phyloP scores from a whole-genome alignment of 83 land plant species.

The Picea engelmannii region DNA sequence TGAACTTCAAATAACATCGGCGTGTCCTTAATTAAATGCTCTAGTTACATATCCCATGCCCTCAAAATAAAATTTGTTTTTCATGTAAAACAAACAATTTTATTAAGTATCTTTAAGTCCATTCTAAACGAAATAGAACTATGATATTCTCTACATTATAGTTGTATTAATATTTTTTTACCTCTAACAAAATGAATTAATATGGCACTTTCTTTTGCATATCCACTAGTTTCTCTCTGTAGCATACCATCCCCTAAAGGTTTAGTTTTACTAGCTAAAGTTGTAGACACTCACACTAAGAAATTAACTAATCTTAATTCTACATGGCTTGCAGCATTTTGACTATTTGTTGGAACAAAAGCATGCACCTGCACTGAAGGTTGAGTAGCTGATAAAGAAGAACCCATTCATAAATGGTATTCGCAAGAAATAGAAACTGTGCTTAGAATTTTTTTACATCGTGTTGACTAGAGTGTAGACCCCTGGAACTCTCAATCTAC shows the following conservation, averaged over 20 bases:
- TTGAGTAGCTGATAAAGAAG: neutral
- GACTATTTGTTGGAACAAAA: neutral
- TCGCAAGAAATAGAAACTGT: too few species aligned
- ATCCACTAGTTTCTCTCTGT: neutral
- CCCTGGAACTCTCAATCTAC: too few species aligned
- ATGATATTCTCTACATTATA: neutral
- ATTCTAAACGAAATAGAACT: neutral
- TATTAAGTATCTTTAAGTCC: neutral
- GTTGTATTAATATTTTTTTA: neutral
- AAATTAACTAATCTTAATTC: neutral
- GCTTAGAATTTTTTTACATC: too few species aligned
- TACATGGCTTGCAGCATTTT: neutral
- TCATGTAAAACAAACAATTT: neutral
- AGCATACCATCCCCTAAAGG: neutral
- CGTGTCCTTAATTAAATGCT: neutral
- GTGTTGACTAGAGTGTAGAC: too few species aligned
- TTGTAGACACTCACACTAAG: neutral
- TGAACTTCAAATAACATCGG: too few species aligned
- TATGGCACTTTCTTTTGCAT: neutral
- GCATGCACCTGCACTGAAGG: constrained; percentile 1
- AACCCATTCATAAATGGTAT: too few species aligned
- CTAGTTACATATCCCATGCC: neutral
- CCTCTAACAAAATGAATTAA: neutral
- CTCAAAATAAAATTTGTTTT: neutral
- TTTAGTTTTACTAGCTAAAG: neutral